phyloP scores from a whole-genome alignment of 345 rosid genomes.

The Corchorus olitorius region DNA sequence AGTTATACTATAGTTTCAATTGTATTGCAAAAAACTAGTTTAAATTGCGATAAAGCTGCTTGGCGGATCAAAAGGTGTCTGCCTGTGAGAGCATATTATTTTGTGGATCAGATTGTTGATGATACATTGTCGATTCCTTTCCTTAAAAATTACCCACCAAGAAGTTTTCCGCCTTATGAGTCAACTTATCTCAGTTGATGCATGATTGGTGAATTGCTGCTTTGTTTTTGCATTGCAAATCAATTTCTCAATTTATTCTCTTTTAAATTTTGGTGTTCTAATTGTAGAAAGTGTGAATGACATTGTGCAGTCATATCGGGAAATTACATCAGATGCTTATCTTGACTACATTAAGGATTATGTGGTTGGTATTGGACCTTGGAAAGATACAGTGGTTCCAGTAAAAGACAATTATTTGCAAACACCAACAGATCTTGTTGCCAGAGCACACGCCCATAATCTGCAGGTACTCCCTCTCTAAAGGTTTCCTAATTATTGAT shows the following conservation, averaged over 20 bases:
- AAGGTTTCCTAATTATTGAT: not conserved
- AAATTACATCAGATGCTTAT: conserved; percentile 81
- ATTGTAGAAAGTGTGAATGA: not conserved
- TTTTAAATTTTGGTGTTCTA: too few relatives aligned
- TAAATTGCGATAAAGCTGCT: not conserved
- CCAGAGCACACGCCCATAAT: conserved; percentile 72
- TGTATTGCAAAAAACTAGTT: not conserved
- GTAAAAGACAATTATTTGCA: conserved; percentile 53
- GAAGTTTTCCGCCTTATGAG: too few relatives aligned
- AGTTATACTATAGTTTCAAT: not conserved
- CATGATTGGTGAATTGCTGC: too few relatives aligned
- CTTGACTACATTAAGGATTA: conserved; percentile 74
- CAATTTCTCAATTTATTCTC: too few relatives aligned
- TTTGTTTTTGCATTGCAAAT: too few relatives aligned
- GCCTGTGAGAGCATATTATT: not conserved
- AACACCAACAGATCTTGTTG: conserved; percentile 83
- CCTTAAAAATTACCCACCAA: not conserved
- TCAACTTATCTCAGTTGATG: too few relatives aligned
- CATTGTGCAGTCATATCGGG: conserved; percentile 74
- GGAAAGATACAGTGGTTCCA: conserved; percentile 95
- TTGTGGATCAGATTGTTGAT: not conserved
- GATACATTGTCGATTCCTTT: not conserved
- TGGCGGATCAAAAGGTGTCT: not conserved
- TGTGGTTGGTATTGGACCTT: conserved; percentile 95
- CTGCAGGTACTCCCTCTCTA: conserved; percentile 59